phyloP scores from a whole-genome alignment of 371 early-diverging fungal genomes.

The Mucor mucedo region DNA sequence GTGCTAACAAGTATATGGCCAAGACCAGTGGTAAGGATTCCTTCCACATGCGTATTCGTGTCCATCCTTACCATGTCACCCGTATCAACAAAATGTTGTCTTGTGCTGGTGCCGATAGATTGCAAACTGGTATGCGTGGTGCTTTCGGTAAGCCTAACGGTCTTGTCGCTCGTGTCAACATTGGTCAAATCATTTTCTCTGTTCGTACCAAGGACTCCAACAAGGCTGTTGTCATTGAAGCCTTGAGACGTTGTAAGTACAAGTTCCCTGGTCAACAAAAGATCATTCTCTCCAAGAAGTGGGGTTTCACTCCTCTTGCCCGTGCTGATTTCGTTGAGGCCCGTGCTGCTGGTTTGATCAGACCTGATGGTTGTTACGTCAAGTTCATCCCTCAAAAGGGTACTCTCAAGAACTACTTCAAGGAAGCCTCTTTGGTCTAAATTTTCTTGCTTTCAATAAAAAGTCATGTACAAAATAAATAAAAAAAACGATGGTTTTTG shows the following conservation, averaged over 20 bases:
- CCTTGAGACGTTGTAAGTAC: slow-evolving; percentile 97
- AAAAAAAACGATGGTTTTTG: neutral
- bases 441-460: neutral
- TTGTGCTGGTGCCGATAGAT: slow-evolving; percentile 99
- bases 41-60: slow-evolving; percentile 99
- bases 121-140: slow-evolving; percentile 99
- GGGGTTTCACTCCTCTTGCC: slow-evolving; percentile 99
- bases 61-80: slow-evolving; percentile 99
- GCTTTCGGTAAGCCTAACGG: slow-evolving; percentile 99
- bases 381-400: slow-evolving; percentile 95
- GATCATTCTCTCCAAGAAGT: slow-evolving; percentile 99
- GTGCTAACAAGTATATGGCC: slow-evolving; percentile 99
- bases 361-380: slow-evolving; percentile 95
- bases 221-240: slow-evolving; percentile 96
- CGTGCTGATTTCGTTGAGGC: slow-evolving; percentile 92
- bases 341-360: slow-evolving; percentile 81
- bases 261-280: slow-evolving; percentile 99
- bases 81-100: slow-evolving; percentile 99
- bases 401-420: slow-evolving; percentile 72
- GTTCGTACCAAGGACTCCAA: slow-evolving; percentile 98
- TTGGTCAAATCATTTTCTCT: slow-evolving; percentile 98
- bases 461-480: neutral
- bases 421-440: slow-evolving; percentile 40
- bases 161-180: slow-evolving; percentile 98
- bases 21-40: slow-evolving; percentile 99